Evolutionary conservation across 352 stramenopile genomes (phyloP), one percentile per base, ranked within the genome.

Genomic region (Globisporangium rhizosaccharum): DNA sequence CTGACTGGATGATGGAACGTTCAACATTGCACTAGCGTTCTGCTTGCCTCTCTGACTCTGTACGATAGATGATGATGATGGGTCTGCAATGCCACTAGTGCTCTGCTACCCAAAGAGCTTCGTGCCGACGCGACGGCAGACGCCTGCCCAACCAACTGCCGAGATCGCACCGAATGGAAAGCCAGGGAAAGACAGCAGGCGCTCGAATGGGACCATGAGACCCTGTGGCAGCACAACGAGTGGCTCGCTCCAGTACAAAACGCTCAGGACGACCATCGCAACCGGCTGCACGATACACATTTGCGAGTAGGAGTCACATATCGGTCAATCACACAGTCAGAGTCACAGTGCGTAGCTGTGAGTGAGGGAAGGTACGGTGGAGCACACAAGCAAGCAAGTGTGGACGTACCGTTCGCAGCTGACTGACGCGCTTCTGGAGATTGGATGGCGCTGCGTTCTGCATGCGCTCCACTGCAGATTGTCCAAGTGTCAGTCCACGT

Each of bases 221-320:
- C 85, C 81, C 51, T 89, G 79, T 4, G 77, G 79, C n/a, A 94
- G 65, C 36, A 83, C 67, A 4, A 76, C 78, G 8, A 94, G 71
- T 10, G 85, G 85, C 51, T 87, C 67, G 65, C 82, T 82, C 85
- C 85, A 94, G 71, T 92, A 94, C 56, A 79, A 81, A 14, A 85
- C 47, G 51, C 76, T 73, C 1, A 85, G 53, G 2, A 80, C 36
- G 2, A 55, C 75, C 68, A 94, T 81, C 8, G 87, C 23, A 25
- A 71, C 65, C 12, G 84, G 84, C 82, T 94, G 11, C 9, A 45
- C 5, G 51, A 47, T 17, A 44, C 45, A 25, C n/a, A 51, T 5
- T 10, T 18, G 26, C 45, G 9, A 30, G 23, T 33, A 69, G 18
- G 41, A 42, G 37, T 36, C 23, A 58, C 10, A 48, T 30, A 50